Percentiles rank a stretch among this genome's conserved stretches.
These are phyloP conservation scores for Grammothele lineata DNA, from an alignment of 768 basidiomycete species.

Conservation along the genomic window DNA sequence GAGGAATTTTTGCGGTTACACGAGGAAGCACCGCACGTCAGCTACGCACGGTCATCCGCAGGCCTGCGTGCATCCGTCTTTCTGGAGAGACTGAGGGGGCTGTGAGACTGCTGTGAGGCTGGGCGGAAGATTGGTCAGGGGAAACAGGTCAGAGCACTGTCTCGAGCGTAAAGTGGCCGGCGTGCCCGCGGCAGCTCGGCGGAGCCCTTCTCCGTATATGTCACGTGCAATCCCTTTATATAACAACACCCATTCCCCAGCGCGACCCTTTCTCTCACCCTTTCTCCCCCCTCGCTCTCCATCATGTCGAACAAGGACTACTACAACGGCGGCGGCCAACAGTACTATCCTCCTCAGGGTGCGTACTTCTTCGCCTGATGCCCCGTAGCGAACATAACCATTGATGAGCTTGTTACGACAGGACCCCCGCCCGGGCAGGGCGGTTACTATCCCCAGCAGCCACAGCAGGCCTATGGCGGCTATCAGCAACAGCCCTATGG, in stretches of 20 bases:
- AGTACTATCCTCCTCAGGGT: constrained; percentile 56
- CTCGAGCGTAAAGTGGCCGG: neutral
- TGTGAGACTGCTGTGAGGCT: no score
- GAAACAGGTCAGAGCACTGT: neutral
- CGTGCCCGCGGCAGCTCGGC: neutral
- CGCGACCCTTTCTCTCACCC: no score
- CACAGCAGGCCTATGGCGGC: constrained; percentile 61
- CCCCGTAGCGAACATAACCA: neutral
- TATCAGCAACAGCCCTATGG: constrained; percentile 33
- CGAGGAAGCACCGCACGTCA: no score
- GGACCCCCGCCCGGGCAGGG: constrained; percentile 57
- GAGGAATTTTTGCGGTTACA: no score
- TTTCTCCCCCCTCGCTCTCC: constrained; percentile 1
- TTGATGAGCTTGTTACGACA: constrained; percentile 28
- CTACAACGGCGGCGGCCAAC: constrained; percentile 44
- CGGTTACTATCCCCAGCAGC: constrained; percentile 72
- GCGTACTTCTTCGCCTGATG: constrained; percentile 9
- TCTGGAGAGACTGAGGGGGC: neutral
- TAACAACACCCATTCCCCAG: no score
- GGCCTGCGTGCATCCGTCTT: no score
- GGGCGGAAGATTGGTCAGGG: neutral
- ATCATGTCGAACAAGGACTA: constrained; percentile 68
- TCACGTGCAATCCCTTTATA: no score
- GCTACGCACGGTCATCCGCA: no score
- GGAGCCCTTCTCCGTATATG: neutral